Conservation (phyloP, 75 land plant species). For the Picea sitchensis region DNA sequence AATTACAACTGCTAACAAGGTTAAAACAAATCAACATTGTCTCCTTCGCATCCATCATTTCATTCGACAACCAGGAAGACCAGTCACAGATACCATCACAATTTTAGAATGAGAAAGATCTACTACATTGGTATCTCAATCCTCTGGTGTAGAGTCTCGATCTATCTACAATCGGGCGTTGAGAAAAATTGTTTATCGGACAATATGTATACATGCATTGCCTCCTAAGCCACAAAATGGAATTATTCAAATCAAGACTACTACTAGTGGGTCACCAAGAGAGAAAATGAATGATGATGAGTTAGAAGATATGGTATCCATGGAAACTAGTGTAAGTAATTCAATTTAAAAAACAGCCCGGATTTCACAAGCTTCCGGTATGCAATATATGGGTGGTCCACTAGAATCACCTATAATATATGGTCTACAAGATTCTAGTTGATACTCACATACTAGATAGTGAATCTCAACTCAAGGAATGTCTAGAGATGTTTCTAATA, state of each 20-base stretch:
- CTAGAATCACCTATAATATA: neutral
- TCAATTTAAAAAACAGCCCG: neutral
- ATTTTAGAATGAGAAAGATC: neutral
- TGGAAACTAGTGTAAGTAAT: conserved; percentile 12
- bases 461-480: neutral
- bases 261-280: conserved; percentile 63
- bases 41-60: too few relatives aligned
- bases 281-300: conserved; percentile 37
- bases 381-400: conserved; percentile 7
- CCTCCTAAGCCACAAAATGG: conserved; percentile 22
- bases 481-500: neutral
- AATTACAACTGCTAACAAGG: too few relatives aligned
- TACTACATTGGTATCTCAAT: neutral
- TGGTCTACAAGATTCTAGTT: too few relatives aligned
- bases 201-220: conserved; percentile 32
- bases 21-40: too few relatives aligned
- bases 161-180: neutral
- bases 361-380: neutral
- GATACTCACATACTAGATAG: too few relatives aligned
- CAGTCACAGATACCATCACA: too few relatives aligned
- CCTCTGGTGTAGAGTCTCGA: neutral
- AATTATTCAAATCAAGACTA: conserved; percentile 15
- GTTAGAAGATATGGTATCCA: conserved; percentile 35
- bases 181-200: conserved; percentile 13
- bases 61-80: too few relatives aligned